Conservation (phyloP, 768 basidiomycete species). For the Termitomyces sp. region DNA sequence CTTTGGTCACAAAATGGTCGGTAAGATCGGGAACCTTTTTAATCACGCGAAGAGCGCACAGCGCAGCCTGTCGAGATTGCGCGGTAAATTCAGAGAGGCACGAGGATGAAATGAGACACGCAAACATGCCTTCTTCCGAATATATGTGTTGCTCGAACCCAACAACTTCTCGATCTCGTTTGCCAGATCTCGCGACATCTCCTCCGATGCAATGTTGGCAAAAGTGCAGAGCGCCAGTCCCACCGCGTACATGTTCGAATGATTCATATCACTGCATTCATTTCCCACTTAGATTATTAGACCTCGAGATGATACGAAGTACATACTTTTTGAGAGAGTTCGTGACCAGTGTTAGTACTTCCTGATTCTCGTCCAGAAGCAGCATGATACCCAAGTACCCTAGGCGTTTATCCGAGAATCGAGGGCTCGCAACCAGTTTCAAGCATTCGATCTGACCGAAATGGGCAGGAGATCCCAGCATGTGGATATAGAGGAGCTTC, state of each 20-base stretch:
- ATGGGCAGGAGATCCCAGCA: constrained; percentile 98
- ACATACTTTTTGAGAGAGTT: constrained; percentile 97
- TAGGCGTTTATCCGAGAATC: constrained; percentile 93
- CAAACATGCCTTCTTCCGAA: constrained; percentile 89
- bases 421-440: constrained; percentile 90
- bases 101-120: background rate
- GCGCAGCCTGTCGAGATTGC: constrained; percentile 64
- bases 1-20: constrained; percentile 87
- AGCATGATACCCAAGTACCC: constrained; percentile 99
- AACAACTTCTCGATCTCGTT: constrained; percentile 98
- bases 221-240: constrained; percentile 97
- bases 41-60: constrained; percentile 91
- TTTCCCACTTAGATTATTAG: background rate
- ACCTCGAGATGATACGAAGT: background rate
- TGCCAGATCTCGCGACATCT: constrained; percentile 97
- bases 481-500: constrained; percentile 97
- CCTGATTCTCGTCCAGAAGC: constrained; percentile 94
- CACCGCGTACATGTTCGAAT: constrained; percentile 98
- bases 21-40: constrained; percentile 95
- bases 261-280: constrained; percentile 89
- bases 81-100: background rate
- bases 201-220: constrained; percentile 98
- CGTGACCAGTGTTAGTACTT: constrained; percentile 94
- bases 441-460: constrained; percentile 99
- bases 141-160: constrained; percentile 97